Evolutionary conservation across 805 yeast genomes (phyloP), one percentile per base, ranked within the genome.

Genomic region (Sugiyamaella valdiviana): DNA sequence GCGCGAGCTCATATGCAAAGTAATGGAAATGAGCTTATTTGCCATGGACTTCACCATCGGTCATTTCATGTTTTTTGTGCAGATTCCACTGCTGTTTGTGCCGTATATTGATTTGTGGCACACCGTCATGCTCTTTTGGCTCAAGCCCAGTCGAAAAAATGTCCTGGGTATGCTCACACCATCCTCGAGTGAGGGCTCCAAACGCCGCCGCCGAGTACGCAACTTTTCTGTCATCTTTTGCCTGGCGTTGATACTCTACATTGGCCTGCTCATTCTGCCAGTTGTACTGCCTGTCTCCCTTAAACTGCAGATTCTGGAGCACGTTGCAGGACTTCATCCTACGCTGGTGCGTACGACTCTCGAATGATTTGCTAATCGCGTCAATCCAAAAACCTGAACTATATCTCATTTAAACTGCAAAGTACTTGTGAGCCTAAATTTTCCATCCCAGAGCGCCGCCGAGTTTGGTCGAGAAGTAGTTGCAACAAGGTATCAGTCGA

Each of bases 91-190:
- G 37, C 70, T 90, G 54, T 72, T 77, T 48, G 70, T 88, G 57
- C 98, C 98, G 61, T 75, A 77, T 61, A 71, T 88, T 63, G 96
- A 90, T 71, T 82, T 82, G 72, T 82, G 89, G 85, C 98, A 90
- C 67, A 85, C 96, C 29, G 77, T 86, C 59, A 85, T 89, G 90
- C 75, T 90, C 68, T 85, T 90, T 78, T 90, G 98, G 98, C 79
- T 90, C 70, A 83, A 83, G 66, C 97, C 96, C 55, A 76, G 86
- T 51, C 78, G 85, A 69, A 86, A 82, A 70, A 83, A 83, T 60
- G 82, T 89, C 73, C 86, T 95, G 7, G 44, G 26, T 12, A 21
- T 23, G 38, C 39, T 39, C 14, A 83, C 39, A 26, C 39, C 29
- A 5, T 6, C 36, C 6, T 39, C 39, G 17, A 45, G 36, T 14